Base-by-base conservation (phyloP, 2,329 filamentous ascomycete genomes). In the Simplicillium aogashimaense region DNA sequence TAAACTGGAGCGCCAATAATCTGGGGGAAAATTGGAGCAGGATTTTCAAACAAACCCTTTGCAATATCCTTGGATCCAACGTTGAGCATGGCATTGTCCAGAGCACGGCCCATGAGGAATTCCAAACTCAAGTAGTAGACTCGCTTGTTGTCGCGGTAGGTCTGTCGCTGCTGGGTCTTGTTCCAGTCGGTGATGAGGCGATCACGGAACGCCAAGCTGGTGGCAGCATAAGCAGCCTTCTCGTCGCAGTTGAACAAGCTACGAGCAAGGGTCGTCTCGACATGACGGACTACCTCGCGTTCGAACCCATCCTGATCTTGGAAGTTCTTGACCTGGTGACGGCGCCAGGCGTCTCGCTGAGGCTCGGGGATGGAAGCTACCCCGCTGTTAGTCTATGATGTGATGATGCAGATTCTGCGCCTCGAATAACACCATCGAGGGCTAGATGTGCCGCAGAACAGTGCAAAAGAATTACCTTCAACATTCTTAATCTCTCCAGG, bases 201-300 rank as follows among this genome's bases (percentile, higher is more conserved):
- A 61, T 98, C 90, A 55, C 92, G 79, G 66, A 98, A 90, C 18
- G 92, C 90, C 54, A 98, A 69, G 49, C 87, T 86, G 34, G 89
- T 87, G 48, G 90, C 92, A 7, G 85, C 79, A 63, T 98, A 98
- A 28, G 89, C 88, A 39, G 92, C 92, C 40, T 77, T 74, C 65
- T 98, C 92, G 69, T 98, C 89, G 65, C 92, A 98, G 65, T 98
- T 98, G 76, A 90, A 97, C 61, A 98, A 78, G 56, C 89, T 95
- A 45, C 92, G 86, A 46, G 92, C 92, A 45, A 98, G 74, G 3
- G 89, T 95, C 3, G 92, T 97, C 66, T 98, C 92, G 55, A 98
- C 86, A 69, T 98, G 92, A 49, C 83, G 82, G 48, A 98, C 87
- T 42, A 94, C 75, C 57, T 95, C 89, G 59, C 70, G 78, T 70